Conservation (phyloP, 345 rosid genomes). For the Draba incana region DNA sequence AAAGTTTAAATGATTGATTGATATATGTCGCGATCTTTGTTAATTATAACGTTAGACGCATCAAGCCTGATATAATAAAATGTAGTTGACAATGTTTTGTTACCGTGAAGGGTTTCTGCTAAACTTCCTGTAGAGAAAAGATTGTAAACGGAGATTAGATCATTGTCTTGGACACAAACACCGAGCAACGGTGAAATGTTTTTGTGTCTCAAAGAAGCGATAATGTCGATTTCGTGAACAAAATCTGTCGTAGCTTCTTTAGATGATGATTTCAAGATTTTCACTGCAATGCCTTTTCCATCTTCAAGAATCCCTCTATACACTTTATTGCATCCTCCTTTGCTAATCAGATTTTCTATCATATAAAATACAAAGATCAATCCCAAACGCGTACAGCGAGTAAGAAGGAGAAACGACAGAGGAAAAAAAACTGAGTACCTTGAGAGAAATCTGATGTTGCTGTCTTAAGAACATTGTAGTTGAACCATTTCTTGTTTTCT, state of each 20-base stretch:
- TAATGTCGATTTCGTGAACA: slow-evolving; percentile 66
- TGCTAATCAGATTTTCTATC: slow-evolving; percentile 69
- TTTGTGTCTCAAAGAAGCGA: slow-evolving; percentile 66
- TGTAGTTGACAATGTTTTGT: background rate
- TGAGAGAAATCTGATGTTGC: slow-evolving; percentile 73
- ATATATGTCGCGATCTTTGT: no score
- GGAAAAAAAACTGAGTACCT: slow-evolving; percentile 46
- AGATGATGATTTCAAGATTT: slow-evolving; percentile 64
- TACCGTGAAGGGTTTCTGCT: slow-evolving; percentile 74
- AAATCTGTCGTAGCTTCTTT: slow-evolving; percentile 59
- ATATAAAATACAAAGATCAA: slow-evolving; percentile 9
- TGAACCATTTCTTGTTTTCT: slow-evolving; percentile 55
- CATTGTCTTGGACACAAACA: slow-evolving; percentile 54
- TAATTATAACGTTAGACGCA: no score
- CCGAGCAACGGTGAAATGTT: slow-evolving; percentile 62
- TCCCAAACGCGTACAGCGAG: background rate
- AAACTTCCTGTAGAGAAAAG: slow-evolving; percentile 70
- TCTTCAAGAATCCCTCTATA: slow-evolving; percentile 68
- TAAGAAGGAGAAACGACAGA: background rate
- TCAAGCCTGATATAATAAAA: no score
- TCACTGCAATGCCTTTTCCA: slow-evolving; percentile 70
- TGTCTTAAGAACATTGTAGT: slow-evolving; percentile 51
- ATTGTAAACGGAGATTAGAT: slow-evolving; percentile 72
- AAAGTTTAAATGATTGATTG: no score
- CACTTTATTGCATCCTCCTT: slow-evolving; percentile 78